Conservation (phyloP, 768 basidiomycete species). For the Coprinopsis marcescibilis region DNA sequence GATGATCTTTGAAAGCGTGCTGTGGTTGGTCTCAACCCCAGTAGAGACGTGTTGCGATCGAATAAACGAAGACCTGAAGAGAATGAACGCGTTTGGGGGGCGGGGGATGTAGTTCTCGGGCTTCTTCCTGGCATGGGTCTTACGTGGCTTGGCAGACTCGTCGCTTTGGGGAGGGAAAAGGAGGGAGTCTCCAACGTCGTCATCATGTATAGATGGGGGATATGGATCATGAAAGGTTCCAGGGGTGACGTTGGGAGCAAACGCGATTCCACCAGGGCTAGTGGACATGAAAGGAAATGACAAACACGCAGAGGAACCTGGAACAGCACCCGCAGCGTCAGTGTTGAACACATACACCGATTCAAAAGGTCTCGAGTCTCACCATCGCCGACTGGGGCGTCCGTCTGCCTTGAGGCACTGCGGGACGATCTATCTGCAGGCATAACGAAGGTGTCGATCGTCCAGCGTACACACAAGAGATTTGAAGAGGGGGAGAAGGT, state of each 20-base stretch:
- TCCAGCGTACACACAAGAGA: constrained; percentile 8
- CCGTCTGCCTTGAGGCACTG: constrained; percentile 5
- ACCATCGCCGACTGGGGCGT: constrained; percentile 7
- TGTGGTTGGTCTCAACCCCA: constrained; percentile 77
- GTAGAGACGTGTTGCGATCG: constrained; percentile 72
- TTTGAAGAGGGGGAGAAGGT: constrained; percentile 8
- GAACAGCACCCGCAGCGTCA: not conserved
- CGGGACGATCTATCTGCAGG: constrained; percentile 11
- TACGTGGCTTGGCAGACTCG: constrained; percentile 27
- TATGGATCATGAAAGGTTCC: constrained; percentile 20
- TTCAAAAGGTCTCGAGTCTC: not conserved
- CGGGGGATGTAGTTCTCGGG: constrained; percentile 77
- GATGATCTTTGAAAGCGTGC: constrained; percentile 79
- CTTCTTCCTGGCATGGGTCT: constrained; percentile 62
- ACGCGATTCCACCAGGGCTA: constrained; percentile 8
- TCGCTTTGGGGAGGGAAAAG: constrained; percentile 55
- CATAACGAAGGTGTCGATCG: constrained; percentile 7
- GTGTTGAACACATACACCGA: too few relatives aligned
- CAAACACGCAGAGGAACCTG: constrained; percentile 8
- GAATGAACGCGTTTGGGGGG: constrained; percentile 82
- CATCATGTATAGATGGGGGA: constrained; percentile 20
- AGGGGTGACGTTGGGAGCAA: constrained; percentile 18
- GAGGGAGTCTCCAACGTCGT: constrained; percentile 30
- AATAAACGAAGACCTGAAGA: constrained; percentile 81
- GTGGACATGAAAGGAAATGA: constrained; percentile 1